phyloP scores from a whole-genome alignment of 176 grass and related monocot species.

The Triticum turgidum region DNA sequence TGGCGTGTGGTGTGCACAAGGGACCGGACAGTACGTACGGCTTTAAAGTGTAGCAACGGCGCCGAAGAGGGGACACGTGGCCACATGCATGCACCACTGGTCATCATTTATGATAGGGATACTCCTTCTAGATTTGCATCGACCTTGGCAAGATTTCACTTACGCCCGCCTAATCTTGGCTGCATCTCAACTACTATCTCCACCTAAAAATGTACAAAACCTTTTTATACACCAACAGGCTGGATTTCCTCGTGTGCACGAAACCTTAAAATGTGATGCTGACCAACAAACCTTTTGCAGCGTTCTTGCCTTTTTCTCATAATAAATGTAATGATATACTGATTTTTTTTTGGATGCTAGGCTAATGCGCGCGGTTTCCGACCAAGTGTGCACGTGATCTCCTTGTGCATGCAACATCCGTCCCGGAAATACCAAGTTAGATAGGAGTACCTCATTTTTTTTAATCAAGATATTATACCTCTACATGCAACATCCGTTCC shows the following conservation, averaged over 20 bases:
- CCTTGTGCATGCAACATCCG: too few relatives aligned
- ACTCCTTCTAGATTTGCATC: neutral
- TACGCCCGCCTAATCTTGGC: neutral
- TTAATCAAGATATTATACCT: too few relatives aligned
- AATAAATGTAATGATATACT: neutral
- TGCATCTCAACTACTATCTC: neutral
- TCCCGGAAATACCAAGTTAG: too few relatives aligned
- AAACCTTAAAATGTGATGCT: neutral
- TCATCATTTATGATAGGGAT: neutral
- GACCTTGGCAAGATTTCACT: neutral
- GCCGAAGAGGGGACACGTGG: neutral
- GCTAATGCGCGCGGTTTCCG: too few relatives aligned
- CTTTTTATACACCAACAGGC: too few relatives aligned
- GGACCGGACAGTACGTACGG: neutral
- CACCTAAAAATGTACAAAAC: too few relatives aligned
- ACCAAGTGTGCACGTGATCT: too few relatives aligned
- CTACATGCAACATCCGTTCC: too few relatives aligned
- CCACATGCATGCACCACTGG: neutral
- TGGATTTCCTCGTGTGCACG: too few relatives aligned
- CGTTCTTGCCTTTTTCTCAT: too few relatives aligned
- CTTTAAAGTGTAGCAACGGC: slow-evolving; percentile 1
- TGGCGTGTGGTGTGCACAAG: neutral
- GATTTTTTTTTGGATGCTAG: neutral
- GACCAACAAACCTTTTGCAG: neutral
- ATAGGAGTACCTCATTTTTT: too few relatives aligned